These are phyloP conservation scores for Gigaspora rosea DNA, from an alignment of 192 early-diverging fungal genomes.

Conservation along the genomic window DNA sequence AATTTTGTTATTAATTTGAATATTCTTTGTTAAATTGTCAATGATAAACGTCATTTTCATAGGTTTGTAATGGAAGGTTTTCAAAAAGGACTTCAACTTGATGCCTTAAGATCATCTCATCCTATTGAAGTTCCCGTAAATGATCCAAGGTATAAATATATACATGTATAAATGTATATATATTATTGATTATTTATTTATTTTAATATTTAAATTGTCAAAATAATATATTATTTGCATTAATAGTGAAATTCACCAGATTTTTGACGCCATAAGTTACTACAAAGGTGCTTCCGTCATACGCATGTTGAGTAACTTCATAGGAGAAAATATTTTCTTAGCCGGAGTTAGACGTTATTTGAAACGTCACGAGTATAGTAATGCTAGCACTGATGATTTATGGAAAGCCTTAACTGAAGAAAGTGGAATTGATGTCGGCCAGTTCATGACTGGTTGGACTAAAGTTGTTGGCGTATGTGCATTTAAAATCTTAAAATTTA, in stretches of 20 bases:
- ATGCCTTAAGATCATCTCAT: slow-evolving; percentile 84
- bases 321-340: slow-evolving; percentile 70
- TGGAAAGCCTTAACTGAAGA: slow-evolving; percentile 81
- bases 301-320: slow-evolving; percentile 83
- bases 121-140: slow-evolving; percentile 90
- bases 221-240: neutral
- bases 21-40: neutral
- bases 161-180: neutral
- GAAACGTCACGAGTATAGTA: slow-evolving; percentile 79
- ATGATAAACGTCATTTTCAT: neutral
- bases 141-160: slow-evolving; percentile 50
- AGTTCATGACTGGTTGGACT: slow-evolving; percentile 91
- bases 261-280: slow-evolving; percentile 93
- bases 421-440: slow-evolving; percentile 77
- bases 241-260: slow-evolving; percentile 85
- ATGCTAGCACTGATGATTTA: slow-evolving; percentile 85
- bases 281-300: slow-evolving; percentile 94
- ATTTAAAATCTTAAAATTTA: neutral
- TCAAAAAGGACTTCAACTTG: slow-evolving; percentile 73
- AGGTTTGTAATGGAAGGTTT: slow-evolving; percentile 79
- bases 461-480: slow-evolving; percentile 69
- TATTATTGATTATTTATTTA: neutral
- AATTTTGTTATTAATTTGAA: neutral
- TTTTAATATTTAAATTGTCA: neutral
- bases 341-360: slow-evolving; percentile 76